Evolutionary conservation across 768 basidiomycete species (phyloP).

Genomic region (Paxillus ammoniavirescens): DNA sequence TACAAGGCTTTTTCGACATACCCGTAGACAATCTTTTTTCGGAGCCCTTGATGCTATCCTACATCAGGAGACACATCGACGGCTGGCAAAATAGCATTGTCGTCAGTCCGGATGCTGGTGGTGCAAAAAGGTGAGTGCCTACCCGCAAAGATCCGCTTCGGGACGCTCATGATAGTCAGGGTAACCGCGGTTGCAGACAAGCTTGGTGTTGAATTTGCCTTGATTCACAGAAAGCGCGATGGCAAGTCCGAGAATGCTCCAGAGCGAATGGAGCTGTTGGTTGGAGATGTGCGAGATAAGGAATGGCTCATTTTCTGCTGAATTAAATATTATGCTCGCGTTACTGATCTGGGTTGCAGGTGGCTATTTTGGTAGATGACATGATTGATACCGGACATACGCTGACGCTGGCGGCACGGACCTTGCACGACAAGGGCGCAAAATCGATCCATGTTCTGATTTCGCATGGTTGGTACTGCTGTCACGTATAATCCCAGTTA

Average conservation of each 20-base stretch:
- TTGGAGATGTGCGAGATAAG: conserved; percentile 93
- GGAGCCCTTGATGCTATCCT: conserved; percentile 91
- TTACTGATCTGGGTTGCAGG: conserved; percentile 37
- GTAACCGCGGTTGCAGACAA: conserved; percentile 96
- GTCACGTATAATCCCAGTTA: conserved; percentile 6
- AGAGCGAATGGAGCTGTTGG: conserved; percentile 88
- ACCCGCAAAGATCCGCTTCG: background rate
- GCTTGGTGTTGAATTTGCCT: conserved; percentile 90
- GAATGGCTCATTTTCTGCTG: conserved; percentile 31
- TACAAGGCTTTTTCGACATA: conserved; percentile 98
- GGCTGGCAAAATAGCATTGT: conserved; percentile 89
- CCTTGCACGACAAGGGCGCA: conserved; percentile 89
- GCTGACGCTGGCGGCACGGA: conserved; percentile 78
- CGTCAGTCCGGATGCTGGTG: conserved; percentile 96
- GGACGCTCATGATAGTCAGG: conserved; percentile 39
- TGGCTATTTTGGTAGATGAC: conserved; percentile 95
- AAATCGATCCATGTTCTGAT: conserved; percentile 83
- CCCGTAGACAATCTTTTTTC: conserved; percentile 98
- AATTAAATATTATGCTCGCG: conserved; percentile 5
- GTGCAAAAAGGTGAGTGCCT: conserved; percentile 88
- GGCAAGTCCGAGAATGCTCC: conserved; percentile 62
- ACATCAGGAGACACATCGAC: conserved; percentile 83
- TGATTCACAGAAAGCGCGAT: conserved; percentile 90
- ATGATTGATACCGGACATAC: conserved; percentile 97
- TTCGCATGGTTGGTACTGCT: conserved; percentile 71